Evolutionary conservation across 2,329 filamentous ascomycete species (phyloP), one percentile per base, ranked within the genome.

Genomic region (Lasiodiplodia citricola): DNA sequence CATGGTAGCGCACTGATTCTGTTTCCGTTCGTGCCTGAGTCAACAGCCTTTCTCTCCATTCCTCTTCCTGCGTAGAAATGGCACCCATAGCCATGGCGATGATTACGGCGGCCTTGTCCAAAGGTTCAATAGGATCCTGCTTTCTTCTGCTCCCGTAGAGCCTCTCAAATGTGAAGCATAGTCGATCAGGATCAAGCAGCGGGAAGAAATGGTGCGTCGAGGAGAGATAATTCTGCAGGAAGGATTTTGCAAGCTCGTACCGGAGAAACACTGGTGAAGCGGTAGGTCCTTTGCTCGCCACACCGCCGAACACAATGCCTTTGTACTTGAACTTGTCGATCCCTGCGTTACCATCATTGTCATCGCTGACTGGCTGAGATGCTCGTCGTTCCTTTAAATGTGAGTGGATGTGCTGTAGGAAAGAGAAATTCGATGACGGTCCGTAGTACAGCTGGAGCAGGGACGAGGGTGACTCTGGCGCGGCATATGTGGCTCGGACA

Each of bases 371-470:
- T 1, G 35, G 23, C 14, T 47, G 63, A 10, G 62, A 44, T 16
- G 58, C 41, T 23, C 16, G 31, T 28, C 44, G 37, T 16, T 44
- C 7, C 10, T n/a, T 25, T 14, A 68, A 16, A 28, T 63, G 66
- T n/a, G 56, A 38, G 51, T 68, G 56, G n/a, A 68, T 41, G 31
- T 68, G 66, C n/a, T 63, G 55, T 4, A 68, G 44, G 16, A 68
- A 68, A 2, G 66, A 62, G 44, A 68, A 68, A 13, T 68, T 62
- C 4, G 66, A 68, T 0, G 66, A 68, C 2, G 66, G 25, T 2
- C 66, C 66, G 56, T 63, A 68, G 56, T 68, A 68, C 1, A 68
- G 56, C 6, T 68, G 56, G 5, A 68, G 47, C 10, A 68, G 7
- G 65, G 25, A 58, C 3, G 47, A 52, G 11, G 66, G 66, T 41